Evolutionary conservation across 805 yeast species (phyloP).

Genomic region (Komagataella populi): DNA sequence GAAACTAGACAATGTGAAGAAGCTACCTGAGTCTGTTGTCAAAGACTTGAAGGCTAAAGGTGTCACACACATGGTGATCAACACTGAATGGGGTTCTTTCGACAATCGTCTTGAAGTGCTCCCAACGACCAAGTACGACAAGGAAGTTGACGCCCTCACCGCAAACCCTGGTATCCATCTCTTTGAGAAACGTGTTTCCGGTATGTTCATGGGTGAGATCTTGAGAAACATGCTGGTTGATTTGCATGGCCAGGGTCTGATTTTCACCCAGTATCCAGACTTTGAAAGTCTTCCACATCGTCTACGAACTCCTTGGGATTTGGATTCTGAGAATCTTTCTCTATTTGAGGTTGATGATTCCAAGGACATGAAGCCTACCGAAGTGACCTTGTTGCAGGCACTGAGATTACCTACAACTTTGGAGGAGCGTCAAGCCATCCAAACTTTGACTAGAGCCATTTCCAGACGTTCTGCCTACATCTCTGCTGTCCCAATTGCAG

Average conservation of each 20-base stretch:
- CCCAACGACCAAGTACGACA: conserved; percentile 73
- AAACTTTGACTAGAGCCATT: conserved; percentile 62
- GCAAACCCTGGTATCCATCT: conserved; percentile 80
- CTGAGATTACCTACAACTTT: conserved; percentile 56
- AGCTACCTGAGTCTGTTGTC: conserved; percentile 39
- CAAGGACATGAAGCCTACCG: conserved; percentile 55
- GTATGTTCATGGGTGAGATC: conserved; percentile 89
- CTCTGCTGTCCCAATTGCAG: conserved; percentile 84
- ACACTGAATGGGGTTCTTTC: conserved; percentile 98
- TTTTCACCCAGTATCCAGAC: conserved; percentile 40
- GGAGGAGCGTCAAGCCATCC: conserved; percentile 66
- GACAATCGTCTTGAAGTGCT: conserved; percentile 68
- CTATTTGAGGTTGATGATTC: conserved; percentile 79
- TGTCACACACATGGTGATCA: conserved; percentile 66
- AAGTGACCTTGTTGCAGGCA: conserved; percentile 48
- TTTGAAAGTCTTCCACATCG: conserved; percentile 41
- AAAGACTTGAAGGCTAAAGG: conserved; percentile 26
- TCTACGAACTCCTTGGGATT: conserved; percentile 61
- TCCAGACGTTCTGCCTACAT: conserved; percentile 83
- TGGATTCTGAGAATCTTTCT: conserved; percentile 77
- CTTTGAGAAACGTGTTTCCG: conserved; percentile 86
- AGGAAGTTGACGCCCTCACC: conserved; percentile 53
- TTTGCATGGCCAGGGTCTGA: conserved; percentile 38
- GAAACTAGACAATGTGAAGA: conserved; percentile 55
- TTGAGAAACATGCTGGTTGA: conserved; percentile 64